A percentile compares a stretch with the other conserved stretches of the same genome.
Evolutionary conservation across 2,329 filamentous ascomycete species (phyloP).

Genomic region (Colletotrichum limetticola): DNA sequence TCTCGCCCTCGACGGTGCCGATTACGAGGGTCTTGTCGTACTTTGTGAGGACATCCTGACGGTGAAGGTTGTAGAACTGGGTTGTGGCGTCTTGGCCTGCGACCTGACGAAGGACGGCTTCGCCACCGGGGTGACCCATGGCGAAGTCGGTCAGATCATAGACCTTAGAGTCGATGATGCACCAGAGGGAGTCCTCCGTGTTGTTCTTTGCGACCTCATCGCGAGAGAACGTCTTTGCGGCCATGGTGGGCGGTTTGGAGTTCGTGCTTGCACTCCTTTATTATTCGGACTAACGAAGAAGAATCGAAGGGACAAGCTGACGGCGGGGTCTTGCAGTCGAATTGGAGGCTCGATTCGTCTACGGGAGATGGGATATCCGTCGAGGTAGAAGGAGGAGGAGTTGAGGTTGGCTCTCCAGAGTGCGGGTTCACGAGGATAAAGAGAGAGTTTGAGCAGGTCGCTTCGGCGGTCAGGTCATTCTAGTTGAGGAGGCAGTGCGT

Average conservation of each 20-base stretch:
- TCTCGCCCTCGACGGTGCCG: constrained; percentile 80
- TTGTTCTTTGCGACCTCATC: constrained; percentile 81
- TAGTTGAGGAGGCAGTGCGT: not conserved
- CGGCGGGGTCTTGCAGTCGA: not conserved
- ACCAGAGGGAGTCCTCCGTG: constrained; percentile 80
- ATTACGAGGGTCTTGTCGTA: constrained; percentile 77
- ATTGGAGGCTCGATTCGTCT: not conserved
- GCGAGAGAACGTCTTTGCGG: constrained; percentile 64
- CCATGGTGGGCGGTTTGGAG: constrained; percentile 41
- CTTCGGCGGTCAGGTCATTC: not conserved
- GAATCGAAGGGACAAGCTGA: not conserved
- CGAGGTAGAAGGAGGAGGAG: not conserved
- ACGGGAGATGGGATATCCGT: not conserved
- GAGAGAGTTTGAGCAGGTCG: not conserved
- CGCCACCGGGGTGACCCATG: constrained; percentile 86
- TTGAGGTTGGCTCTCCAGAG: not conserved
- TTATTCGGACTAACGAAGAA: not conserved
- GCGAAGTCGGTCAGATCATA: constrained; percentile 89
- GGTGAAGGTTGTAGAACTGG: constrained; percentile 91
- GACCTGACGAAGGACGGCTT: constrained; percentile 81
- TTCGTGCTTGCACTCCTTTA: not conserved
- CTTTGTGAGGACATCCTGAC: constrained; percentile 87
- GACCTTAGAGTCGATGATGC: constrained; percentile 86
- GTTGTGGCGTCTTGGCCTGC: constrained; percentile 84
- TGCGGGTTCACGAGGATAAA: not conserved